Percentiles rank a stretch among this genome's conserved stretches.
Evolutionary conservation across 2,329 filamentous ascomycete species (phyloP).

Genomic region (Pseudocercospora fijiensis): DNA sequence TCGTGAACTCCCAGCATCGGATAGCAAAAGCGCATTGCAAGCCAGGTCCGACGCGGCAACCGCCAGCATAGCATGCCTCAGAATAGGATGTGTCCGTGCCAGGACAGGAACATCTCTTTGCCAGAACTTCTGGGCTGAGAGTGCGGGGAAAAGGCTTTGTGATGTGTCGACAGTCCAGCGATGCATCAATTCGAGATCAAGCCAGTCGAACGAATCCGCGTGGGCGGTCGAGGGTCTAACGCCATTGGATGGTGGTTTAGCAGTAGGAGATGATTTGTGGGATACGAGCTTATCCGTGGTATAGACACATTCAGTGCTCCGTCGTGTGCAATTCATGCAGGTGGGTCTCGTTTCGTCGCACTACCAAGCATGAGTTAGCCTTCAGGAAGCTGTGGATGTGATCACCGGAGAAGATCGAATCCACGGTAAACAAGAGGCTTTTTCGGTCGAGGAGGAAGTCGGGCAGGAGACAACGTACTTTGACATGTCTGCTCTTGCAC

Average conservation of each 20-base stretch:
- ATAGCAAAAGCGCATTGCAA: constrained; percentile 8
- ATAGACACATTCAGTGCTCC: constrained; percentile 29
- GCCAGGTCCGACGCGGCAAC: constrained; percentile 32
- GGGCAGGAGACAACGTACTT: constrained; percentile 24
- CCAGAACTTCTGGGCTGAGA: neutral
- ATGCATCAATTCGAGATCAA: constrained; percentile 6
- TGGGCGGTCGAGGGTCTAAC: neutral
- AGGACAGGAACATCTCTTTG: constrained; percentile 20
- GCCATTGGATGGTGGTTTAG: neutral
- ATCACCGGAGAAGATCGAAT: neutral
- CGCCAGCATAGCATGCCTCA: constrained; percentile 34
- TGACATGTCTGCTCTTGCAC: constrained; percentile 35
- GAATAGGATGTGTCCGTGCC: constrained; percentile 23
- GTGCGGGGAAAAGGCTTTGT: constrained; percentile 1
- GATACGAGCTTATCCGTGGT: constrained; percentile 2
- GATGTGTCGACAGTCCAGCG: neutral
- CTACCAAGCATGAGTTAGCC: constrained; percentile 14
- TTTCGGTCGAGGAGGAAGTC: neutral
- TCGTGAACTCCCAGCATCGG: neutral
- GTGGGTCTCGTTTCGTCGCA: constrained; percentile 33
- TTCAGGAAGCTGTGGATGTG: neutral
- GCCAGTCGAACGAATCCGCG: neutral
- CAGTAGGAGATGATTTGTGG: neutral
- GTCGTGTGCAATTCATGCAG: constrained; percentile 32
- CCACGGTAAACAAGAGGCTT: neutral